phyloP scores from a whole-genome alignment of 371 early-diverging fungal genomes.

The Saksenaea oblongispora region DNA sequence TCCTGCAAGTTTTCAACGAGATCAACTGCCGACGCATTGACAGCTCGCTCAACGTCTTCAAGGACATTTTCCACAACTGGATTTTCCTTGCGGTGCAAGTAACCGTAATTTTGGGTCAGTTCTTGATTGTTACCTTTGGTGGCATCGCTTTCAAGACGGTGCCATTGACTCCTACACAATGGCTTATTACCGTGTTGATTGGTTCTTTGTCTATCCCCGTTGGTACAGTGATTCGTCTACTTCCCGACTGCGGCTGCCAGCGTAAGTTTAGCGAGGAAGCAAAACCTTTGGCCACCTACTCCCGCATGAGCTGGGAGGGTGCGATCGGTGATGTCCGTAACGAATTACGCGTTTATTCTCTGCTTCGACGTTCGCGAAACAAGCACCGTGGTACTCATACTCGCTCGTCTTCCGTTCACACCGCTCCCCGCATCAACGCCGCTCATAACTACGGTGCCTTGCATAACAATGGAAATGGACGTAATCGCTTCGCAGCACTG shows the following conservation, averaged over 20 bases:
- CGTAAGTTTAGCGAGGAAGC: slow-evolving; percentile 56
- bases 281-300: slow-evolving; percentile 51
- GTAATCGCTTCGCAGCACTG: slow-evolving; percentile 37
- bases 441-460: slow-evolving; percentile 23
- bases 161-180: slow-evolving; percentile 70
- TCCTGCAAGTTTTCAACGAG: slow-evolving; percentile 94
- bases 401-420: slow-evolving; percentile 15
- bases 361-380: slow-evolving; percentile 43
- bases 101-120: slow-evolving; percentile 72
- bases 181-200: slow-evolving; percentile 77
- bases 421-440: slow-evolving; percentile 9
- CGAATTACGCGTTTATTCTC: slow-evolving; percentile 52
- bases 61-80: slow-evolving; percentile 73
- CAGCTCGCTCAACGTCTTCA: slow-evolving; percentile 82
- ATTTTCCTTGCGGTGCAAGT: slow-evolving; percentile 78
- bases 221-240: slow-evolving; percentile 72
- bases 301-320: slow-evolving; percentile 64
- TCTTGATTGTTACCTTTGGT: slow-evolving; percentile 87
- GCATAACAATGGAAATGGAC: slow-evolving; percentile 2
- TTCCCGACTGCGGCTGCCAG: slow-evolving; percentile 66
- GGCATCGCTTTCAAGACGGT: slow-evolving; percentile 87
- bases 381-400: slow-evolving; percentile 7
- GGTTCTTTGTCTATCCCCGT: slow-evolving; percentile 87
- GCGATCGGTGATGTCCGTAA: slow-evolving; percentile 51
- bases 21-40: slow-evolving; percentile 83